These are phyloP conservation scores for Didymella arachidicola DNA, from an alignment of 2,329 filamentous ascomycete species.

Conservation along the genomic window DNA sequence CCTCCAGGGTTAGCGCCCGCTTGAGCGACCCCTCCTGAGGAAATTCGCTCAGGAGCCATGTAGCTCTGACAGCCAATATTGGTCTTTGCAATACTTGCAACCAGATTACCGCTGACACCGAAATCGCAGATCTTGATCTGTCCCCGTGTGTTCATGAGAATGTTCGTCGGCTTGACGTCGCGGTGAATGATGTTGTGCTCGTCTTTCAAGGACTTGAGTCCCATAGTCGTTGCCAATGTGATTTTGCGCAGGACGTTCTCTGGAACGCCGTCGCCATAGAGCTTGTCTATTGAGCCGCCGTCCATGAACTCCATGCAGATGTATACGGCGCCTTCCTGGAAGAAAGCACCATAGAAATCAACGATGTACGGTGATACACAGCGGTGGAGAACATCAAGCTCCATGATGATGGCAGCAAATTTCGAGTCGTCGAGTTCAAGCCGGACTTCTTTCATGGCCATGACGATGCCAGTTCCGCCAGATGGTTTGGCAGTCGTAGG, in stretches of 20 bases:
- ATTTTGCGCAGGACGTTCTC: slow-evolving; percentile 90
- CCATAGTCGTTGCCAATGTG: slow-evolving; percentile 86
- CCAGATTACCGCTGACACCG: slow-evolving; percentile 93
- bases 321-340: slow-evolving; percentile 98
- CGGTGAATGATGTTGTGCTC: slow-evolving; percentile 99
- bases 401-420: slow-evolving; percentile 96
- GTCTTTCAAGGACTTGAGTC: slow-evolving; percentile 91
- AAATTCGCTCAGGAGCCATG: slow-evolving; percentile 97
- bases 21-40: slow-evolving; percentile 79
- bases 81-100: slow-evolving; percentile 96
- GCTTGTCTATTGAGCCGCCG: slow-evolving; percentile 94
- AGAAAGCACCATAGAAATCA: slow-evolving; percentile 98
- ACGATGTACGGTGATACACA: slow-evolving; percentile 97
- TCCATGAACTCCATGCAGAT: slow-evolving; percentile 99
- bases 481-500: slow-evolving; percentile 45
- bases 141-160: slow-evolving; percentile 85
- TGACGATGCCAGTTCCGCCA: slow-evolving; percentile 77
- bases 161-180: slow-evolving; percentile 99
- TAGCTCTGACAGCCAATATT: slow-evolving; percentile 99
- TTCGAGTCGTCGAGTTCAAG: slow-evolving; percentile 96
- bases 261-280: slow-evolving; percentile 89
- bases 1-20: slow-evolving; percentile 71
- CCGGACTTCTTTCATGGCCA: slow-evolving; percentile 99
- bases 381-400: slow-evolving; percentile 93
- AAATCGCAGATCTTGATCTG: slow-evolving; percentile 99